Evolutionary conservation across 2,329 filamentous ascomycete genomes (phyloP), one percentile per base, ranked within the genome.

Genomic region (Coniella vitis): DNA sequence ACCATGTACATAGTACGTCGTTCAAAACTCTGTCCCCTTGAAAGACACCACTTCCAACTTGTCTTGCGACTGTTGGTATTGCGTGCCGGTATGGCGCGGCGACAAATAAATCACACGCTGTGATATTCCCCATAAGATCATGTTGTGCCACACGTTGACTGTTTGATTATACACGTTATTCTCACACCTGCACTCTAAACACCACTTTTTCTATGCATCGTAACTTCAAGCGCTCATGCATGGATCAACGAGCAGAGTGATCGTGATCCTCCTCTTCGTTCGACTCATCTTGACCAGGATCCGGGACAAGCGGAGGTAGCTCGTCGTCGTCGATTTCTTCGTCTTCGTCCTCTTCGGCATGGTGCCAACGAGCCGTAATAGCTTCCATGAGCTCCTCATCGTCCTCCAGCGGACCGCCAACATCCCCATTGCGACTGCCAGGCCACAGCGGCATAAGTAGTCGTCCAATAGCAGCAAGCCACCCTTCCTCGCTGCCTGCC

Each of bases 71-170:
- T 29, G 25, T 29, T 29, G 25, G 5, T 29, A 10, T 10, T 5
- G 25, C 25, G 25, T 41, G 45, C 49, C 49, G 49, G 36, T 31
- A 48, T 34, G n/a, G n/a, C n/a, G n/a, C 49, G 45, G 45, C 40
- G 39, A 13, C 22, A 20, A 35, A 22, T 14, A 38, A 29, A 10
- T 10, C 25, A 5, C 25, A 10, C 10, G 5, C 25, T 29, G 10
- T 10, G 5, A 29, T 10, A 29, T 29, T 29, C 25, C 25, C 25
- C 25, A n/a, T n/a, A 5, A 29, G 5, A 5, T 29, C 25, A 29
- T 29, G 25, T 10, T 10, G 25, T 29, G 10, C 25, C 25, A 29
- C 5, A 29, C n/a, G n/a, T n/a, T n/a, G n/a, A n/a, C n/a, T n/a
- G n/a, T n/a, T n/a, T n/a, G n/a, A n/a, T n/a, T n/a, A n/a, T n/a